Evolutionary conservation across 352 stramenopile species (phyloP).

Genomic region (Halophytophthora batemanensis): DNA sequence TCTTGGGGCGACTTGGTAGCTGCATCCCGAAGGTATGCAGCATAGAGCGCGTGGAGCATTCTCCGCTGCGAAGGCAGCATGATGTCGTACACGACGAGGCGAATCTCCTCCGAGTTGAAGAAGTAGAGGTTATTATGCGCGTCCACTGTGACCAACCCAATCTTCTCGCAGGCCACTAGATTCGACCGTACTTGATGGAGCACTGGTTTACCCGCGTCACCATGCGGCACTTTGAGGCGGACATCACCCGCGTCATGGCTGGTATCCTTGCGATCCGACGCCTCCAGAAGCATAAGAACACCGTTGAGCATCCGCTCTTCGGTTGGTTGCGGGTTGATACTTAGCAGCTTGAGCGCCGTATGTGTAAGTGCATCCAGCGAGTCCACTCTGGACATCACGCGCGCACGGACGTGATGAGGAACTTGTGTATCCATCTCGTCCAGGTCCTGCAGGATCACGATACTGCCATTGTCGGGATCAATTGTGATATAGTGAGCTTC

Average conservation of each 20-base stretch:
- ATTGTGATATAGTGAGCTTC: constrained; percentile 63
- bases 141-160: constrained; percentile 60
- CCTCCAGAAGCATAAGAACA: constrained; percentile 45
- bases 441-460: constrained; percentile 67
- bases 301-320: constrained; percentile 58
- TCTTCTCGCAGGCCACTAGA: constrained; percentile 41
- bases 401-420: constrained; percentile 63
- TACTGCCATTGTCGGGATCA: constrained; percentile 38
- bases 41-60: constrained; percentile 43
- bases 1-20: constrained; percentile 5
- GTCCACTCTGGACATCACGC: constrained; percentile 70
- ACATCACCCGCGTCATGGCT: constrained; percentile 23
- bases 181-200: constrained; percentile 56
- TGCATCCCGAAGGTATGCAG: constrained; percentile 46
- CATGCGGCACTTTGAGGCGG: constrained; percentile 34
- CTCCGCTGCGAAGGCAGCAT: constrained; percentile 49
- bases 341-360: constrained; percentile 62
- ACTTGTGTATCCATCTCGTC: constrained; percentile 77
- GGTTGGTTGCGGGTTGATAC: constrained; percentile 60
- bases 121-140: constrained; percentile 54
- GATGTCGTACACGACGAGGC: constrained; percentile 37
- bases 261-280: constrained; percentile 33
- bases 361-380: constrained; percentile 49
- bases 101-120: constrained; percentile 67
- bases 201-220: constrained; percentile 36